Evolutionary conservation across 768 basidiomycete genomes (phyloP).

Genomic region (Psilocybe subaeruginosa): DNA sequence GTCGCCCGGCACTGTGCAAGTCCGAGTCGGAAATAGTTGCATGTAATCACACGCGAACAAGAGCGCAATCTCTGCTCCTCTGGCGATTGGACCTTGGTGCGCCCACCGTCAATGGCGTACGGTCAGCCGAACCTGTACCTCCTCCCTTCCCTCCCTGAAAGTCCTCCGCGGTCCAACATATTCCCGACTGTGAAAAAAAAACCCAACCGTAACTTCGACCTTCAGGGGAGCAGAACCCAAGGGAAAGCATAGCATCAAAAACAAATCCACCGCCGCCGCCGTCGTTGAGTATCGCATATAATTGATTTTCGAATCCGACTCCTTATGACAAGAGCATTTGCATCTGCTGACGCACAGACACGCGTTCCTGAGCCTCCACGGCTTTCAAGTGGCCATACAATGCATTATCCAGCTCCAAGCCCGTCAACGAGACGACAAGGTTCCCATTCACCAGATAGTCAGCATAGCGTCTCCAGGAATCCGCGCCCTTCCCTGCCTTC

Average conservation of each 20-base stretch:
- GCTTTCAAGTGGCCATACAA: slow-evolving; percentile 35
- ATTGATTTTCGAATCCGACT: background rate
- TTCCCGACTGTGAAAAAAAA: background rate
- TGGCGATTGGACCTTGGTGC: too few relatives aligned
- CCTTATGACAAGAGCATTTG: slow-evolving; percentile 1
- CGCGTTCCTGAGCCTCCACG: background rate
- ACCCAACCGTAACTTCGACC: too few relatives aligned
- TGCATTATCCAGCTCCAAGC: slow-evolving; percentile 44
- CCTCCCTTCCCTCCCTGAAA: background rate
- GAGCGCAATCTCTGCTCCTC: too few relatives aligned
- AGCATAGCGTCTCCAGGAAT: slow-evolving; percentile 65
- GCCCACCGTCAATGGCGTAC: too few relatives aligned
- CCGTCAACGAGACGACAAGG: slow-evolving; percentile 52
- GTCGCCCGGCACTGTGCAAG: background rate
- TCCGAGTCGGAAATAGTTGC: too few relatives aligned
- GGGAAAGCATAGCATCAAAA: background rate
- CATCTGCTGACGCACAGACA: background rate
- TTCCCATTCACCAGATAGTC: slow-evolving; percentile 54
- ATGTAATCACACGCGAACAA: too few relatives aligned
- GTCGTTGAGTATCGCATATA: too few relatives aligned
- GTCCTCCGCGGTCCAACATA: background rate
- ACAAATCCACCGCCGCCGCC: background rate
- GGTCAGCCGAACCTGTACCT: background rate
- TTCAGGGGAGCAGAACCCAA: background rate
- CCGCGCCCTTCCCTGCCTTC: slow-evolving; percentile 42